These are phyloP conservation scores for Emydomyces testavorans DNA, from an alignment of 2,329 filamentous ascomycete genomes.

Conservation along the genomic window DNA sequence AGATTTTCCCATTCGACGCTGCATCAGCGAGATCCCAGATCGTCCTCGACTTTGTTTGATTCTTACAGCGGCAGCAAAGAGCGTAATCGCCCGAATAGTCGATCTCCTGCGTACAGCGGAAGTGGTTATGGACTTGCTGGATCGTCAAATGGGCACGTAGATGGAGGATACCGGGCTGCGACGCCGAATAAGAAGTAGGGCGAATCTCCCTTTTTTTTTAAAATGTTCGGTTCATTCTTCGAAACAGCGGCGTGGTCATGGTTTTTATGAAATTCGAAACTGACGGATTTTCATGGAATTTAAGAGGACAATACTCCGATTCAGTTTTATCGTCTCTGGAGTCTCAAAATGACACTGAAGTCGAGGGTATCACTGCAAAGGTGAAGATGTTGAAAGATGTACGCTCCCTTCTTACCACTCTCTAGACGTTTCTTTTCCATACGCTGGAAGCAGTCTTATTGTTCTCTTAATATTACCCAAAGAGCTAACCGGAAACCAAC, in stretches of 20 bases:
- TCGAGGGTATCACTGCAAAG: conserved; percentile 83
- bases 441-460: conserved; percentile 5
- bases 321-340: conserved; percentile 87
- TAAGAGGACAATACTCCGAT: conserved; percentile 80
- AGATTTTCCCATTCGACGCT: conserved; percentile 59
- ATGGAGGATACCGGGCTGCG: conserved; percentile 45
- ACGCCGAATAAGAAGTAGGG: conserved; percentile 59
- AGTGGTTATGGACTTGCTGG: conserved; percentile 22
- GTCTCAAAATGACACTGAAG: conserved; percentile 84
- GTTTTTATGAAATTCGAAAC: neutral
- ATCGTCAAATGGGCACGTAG: conserved; percentile 14
- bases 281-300: neutral
- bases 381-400: conserved; percentile 83
- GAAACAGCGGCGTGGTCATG: neutral
- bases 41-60: conserved; percentile 60
- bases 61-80: conserved; percentile 51
- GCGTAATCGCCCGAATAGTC: conserved; percentile 29
- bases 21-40: conserved; percentile 57
- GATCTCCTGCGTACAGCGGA: conserved; percentile 25
- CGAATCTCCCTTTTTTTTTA: neutral
- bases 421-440: neutral
- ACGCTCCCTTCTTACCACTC: conserved; percentile 33
- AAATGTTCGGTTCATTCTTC: neutral
- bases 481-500: neutral
- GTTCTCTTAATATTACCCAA: neutral